Base-by-base conservation (phyloP, 306 rosid genomes). In the Carpinus fangiana region DNA sequence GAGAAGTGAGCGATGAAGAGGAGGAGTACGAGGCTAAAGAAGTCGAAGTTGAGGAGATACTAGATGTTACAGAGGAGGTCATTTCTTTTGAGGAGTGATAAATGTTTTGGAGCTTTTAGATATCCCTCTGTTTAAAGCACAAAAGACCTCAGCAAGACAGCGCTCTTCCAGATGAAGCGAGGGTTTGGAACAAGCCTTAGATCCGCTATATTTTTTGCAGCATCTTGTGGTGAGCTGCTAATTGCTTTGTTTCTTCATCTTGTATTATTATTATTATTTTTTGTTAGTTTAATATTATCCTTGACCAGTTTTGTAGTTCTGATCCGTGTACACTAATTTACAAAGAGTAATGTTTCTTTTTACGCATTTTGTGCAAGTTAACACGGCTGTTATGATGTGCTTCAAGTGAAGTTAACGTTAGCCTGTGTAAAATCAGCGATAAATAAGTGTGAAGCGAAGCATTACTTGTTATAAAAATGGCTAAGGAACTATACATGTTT, bases 11-110 rank as follows among this genome's bases (percentile, higher is more conserved):
- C 31, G 98, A 94, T 3, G 98, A 94, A 68, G 98, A 94, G 66
- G 98, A 92, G 73, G 98, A 94, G 80, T 93, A 91, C 0, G 97
- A 93, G 81, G 98, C 98, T 8, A 93, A 92, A 86, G 97, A 92
- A 65, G 84, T 93, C 0, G 96, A 91, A 72, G 92, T 93, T 0
- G 98, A 93, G 82, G 98, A 93, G 81, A 70, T 88, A 18, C 34
- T 93, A 3, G 79, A 82, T 41, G 90, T 83, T 0, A 26, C 79
- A 4, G 88, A 89, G 88, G 97, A 91, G 85, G 84, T 90, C 36
- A 74, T 91, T 82, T 76, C 87, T 1, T 79, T 88, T 73, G 92
- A 88, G 71, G 71, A 65, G 26, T 65, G 71, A 65, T 17, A 23
- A 18, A 18, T n/a, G 2, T 31, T 41, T 41, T n/a, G 47, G 72